Evolutionary conservation across 2,329 filamentous ascomycete genomes (phyloP), one percentile per base, ranked within the genome.

Genomic region (Fusarium euwallaceae): DNA sequence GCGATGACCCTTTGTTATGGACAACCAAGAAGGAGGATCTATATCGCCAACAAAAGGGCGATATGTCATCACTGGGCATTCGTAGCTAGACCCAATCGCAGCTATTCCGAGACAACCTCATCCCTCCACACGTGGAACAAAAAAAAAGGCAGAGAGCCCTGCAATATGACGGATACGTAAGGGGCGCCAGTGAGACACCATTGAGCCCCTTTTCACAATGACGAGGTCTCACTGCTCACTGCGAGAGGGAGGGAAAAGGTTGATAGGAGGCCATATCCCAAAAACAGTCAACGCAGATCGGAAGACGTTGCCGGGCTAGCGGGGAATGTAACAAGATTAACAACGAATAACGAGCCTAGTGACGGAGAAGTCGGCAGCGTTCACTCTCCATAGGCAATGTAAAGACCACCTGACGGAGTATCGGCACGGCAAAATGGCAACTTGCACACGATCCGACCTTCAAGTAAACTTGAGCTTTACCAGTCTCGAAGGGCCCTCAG

Each of bases 311-410:
- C 72, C 65, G 69, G 61, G 59, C 59, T 22, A 56, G 45, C 43
- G 41, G 61, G 72, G 65, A 75, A 75, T 73, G 72, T 32, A 62
- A 61, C 37, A 36, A 73, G n/a, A 74, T 75, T 53, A 27, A 29
- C 37, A 37, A 61, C 37, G 16, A 37, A 64, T 43, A 41, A 24
- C 22, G 55, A 56, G 72, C 16, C 4, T 20, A 17, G 43, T 58
- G 58, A 65, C 41, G 56, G 62, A 51, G 37, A 66, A 64, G 37
- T n/a, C 20, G 29, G 34, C 39, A 59, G 64, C 37, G 55, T 10
- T 34, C 41, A 37, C 20, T 17, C 37, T 24, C 48, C 20, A 39
- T 58, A 16, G 27, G 12, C 14, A 22, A 41, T 20, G 16, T 55
- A 56, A 61, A 67, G 9, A 16, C 34, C 39, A 32, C 32, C 17